Percentiles rank a stretch among this genome's conserved stretches.
phyloP scores from a whole-genome alignment of 805 yeast species.

The Suhomyces sp. region DNA sequence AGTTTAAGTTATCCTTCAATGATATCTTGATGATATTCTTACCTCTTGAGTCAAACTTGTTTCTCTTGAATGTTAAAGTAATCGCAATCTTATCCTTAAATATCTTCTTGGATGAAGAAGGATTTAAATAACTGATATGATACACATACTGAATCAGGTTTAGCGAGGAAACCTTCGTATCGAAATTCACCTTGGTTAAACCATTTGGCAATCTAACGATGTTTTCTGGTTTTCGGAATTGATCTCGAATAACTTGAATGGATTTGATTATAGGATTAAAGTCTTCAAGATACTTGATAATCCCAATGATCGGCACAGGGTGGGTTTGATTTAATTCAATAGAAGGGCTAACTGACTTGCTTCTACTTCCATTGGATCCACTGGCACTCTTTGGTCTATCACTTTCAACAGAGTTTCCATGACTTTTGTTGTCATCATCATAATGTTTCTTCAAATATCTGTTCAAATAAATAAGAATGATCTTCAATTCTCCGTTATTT shows the following conservation, averaged over 20 bases:
- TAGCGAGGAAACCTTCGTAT: constrained; percentile 29
- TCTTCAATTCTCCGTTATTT: constrained; percentile 19
- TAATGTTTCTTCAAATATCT: constrained; percentile 18
- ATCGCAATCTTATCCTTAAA: constrained; percentile 32
- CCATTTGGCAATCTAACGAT: constrained; percentile 26
- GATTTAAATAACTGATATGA: constrained; percentile 25
- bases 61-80: constrained; percentile 14
- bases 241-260: constrained; percentile 17
- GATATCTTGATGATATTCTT: constrained; percentile 27
- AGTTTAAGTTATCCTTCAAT: constrained; percentile 37
- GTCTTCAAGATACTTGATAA: constrained; percentile 33
- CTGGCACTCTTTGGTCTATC: constrained; percentile 1
- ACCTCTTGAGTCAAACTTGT: constrained; percentile 28
- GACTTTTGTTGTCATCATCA: constrained; percentile 1
- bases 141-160: constrained; percentile 33
- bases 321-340: not conserved
- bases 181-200: constrained; percentile 30
- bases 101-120: constrained; percentile 31
- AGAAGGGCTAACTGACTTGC: too few species aligned
- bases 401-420: not conserved
- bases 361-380: too few species aligned
- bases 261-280: constrained; percentile 30
- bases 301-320: constrained; percentile 25
- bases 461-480: constrained; percentile 25
- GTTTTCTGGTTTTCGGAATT: constrained; percentile 9